Evolutionary conservation across 1,284 basidiomycete species (phyloP).

Genomic region (Erythrobasidium hasegawianum): DNA sequence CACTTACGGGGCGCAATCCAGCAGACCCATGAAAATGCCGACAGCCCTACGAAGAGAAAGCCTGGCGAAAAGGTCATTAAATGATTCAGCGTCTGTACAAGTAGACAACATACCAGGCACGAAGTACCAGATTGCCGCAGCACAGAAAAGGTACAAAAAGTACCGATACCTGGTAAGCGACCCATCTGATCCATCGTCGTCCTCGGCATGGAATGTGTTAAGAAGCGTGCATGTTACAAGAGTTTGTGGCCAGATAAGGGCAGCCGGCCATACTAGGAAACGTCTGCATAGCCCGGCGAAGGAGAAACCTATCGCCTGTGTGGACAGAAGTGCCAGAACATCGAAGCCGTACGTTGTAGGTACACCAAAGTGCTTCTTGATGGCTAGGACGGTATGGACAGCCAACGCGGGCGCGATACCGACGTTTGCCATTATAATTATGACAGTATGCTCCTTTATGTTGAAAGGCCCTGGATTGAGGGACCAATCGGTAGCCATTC

Average conservation of each 20-base stretch:
- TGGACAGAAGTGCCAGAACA: slow-evolving; percentile 47
- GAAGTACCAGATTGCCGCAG: slow-evolving; percentile 39
- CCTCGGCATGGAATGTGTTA: slow-evolving; percentile 50
- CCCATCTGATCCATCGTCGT: slow-evolving; percentile 47
- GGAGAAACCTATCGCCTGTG: slow-evolving; percentile 45
- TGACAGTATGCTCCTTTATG: slow-evolving; percentile 45
- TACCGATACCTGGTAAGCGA: slow-evolving; percentile 49
- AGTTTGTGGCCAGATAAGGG: slow-evolving; percentile 51
- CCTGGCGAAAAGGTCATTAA: no score
- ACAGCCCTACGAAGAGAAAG: slow-evolving; percentile 51
- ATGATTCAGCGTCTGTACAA: no score
- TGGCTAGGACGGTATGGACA: slow-evolving; percentile 54
- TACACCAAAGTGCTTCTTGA: slow-evolving; percentile 66
- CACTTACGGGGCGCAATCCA: slow-evolving; percentile 53
- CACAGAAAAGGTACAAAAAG: slow-evolving; percentile 48
- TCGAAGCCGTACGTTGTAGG: slow-evolving; percentile 42
- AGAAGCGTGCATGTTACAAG: slow-evolving; percentile 53
- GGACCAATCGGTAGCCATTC: slow-evolving; percentile 35
- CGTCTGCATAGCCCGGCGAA: slow-evolving; percentile 41
- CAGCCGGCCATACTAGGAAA: slow-evolving; percentile 42
- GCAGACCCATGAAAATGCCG: slow-evolving; percentile 59
- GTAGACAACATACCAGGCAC: slow-evolving; percentile 35
- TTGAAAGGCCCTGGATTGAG: slow-evolving; percentile 45
- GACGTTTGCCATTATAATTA: slow-evolving; percentile 42
- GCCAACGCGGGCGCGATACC: slow-evolving; percentile 25